phyloP scores from a whole-genome alignment of 345 rosid genomes.

The Citrus reticulata region DNA sequence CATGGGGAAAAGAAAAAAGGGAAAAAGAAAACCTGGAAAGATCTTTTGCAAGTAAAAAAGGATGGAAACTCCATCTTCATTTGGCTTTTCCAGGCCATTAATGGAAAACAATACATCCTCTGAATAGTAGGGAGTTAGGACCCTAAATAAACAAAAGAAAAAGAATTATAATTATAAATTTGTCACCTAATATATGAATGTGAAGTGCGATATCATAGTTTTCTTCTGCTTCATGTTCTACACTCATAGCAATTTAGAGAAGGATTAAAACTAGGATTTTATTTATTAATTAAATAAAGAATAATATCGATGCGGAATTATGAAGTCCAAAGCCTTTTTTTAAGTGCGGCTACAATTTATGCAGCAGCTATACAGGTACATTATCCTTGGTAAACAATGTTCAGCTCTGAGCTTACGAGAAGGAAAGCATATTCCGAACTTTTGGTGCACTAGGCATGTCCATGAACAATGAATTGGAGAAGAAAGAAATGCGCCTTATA shows the following conservation, averaged over 20 bases:
- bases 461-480: conserved; percentile 68
- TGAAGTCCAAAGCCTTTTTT: not conserved
- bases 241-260: not conserved
- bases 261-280: not conserved
- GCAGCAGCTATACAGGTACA: not conserved
- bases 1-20: not conserved
- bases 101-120: conserved; percentile 75
- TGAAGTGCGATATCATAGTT: not conserved
- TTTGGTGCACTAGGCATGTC: conserved; percentile 66
- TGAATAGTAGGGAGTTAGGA: conserved; percentile 69
- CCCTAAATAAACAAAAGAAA: conserved; percentile 36
- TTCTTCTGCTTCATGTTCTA: not conserved
- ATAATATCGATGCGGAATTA: not conserved
- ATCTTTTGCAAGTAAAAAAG: conserved; percentile 81
- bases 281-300: not conserved
- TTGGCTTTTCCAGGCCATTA: conserved; percentile 45
- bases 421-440: conserved; percentile 65
- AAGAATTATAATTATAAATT: not conserved
- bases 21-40: conserved; percentile 58
- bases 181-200: not conserved
- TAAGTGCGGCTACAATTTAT: not conserved
- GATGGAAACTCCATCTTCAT: conserved; percentile 86
- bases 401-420: conserved; percentile 39
- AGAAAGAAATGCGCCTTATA: conserved; percentile 63
- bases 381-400: conserved; percentile 7